These are phyloP conservation scores for Colletotrichum noveboracense DNA, from an alignment of 2,329 filamentous ascomycete genomes.

Conservation along the genomic window DNA sequence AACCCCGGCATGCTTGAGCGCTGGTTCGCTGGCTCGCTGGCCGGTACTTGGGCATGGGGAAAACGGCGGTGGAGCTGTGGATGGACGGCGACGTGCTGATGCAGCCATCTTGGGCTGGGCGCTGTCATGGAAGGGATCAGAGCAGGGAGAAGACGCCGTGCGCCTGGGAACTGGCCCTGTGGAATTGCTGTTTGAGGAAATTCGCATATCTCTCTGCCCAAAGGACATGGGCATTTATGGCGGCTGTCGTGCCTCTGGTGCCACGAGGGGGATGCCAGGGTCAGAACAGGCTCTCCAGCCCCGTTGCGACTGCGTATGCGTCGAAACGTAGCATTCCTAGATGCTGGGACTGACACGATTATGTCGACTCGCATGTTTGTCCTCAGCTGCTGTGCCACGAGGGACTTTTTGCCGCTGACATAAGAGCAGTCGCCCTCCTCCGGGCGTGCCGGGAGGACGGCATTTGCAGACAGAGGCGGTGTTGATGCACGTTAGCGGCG, in stretches of 20 bases:
- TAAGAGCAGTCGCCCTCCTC: neutral
- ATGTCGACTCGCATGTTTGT: neutral
- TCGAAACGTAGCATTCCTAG: neutral
- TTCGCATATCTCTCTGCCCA: neutral
- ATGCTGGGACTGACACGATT: neutral
- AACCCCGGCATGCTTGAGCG: neutral
- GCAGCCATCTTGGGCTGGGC: conserved; percentile 3
- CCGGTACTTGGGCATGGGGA: neutral
- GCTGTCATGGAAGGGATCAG: conserved; percentile 13
- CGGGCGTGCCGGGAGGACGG: conserved; percentile 4
- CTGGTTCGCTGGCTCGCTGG: neutral
- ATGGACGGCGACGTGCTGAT: neutral
- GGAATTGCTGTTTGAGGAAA: neutral
- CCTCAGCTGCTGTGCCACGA: neutral
- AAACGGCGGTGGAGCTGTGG: neutral
- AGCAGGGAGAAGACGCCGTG: neutral
- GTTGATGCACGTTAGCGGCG: conserved; percentile 2
- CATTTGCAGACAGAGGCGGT: neutral
- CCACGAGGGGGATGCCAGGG: neutral
- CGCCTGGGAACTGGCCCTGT: neutral
- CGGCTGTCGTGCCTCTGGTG: neutral
- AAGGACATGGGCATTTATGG: neutral
- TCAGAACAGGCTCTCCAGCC: neutral
- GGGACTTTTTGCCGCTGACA: conserved; percentile 7
- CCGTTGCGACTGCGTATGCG: neutral